phyloP scores from a whole-genome alignment of 129 eudicot genomes.

The Lactuca saligna region DNA sequence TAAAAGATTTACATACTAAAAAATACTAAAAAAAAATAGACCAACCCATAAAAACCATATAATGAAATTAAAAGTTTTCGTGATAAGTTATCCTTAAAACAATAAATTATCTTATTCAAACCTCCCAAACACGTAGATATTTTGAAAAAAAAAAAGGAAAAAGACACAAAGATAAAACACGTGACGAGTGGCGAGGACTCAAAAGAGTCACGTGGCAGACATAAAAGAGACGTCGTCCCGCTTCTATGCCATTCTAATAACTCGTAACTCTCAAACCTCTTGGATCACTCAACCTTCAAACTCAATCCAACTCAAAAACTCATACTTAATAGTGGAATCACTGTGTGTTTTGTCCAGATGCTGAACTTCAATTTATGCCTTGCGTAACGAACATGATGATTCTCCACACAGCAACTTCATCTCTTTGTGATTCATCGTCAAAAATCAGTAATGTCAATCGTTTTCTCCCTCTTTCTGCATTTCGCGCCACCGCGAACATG shows the following conservation, averaged over 20 bases:
- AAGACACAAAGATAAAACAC: not conserved
- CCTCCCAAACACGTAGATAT: too few species aligned
- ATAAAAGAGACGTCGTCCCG: conserved; percentile 26
- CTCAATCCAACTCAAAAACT: conserved; percentile 8
- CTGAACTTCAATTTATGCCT: conserved; percentile 9
- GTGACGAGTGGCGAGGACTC: conserved; percentile 4
- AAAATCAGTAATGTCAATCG: conserved; percentile 30
- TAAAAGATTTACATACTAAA: too few species aligned
- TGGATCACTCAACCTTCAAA: conserved; percentile 34
- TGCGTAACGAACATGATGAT: conserved; percentile 21
- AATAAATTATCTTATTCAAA: too few species aligned
- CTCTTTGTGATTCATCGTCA: conserved; percentile 16
- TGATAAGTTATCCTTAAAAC: too few species aligned
- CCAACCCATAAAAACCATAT: too few species aligned
- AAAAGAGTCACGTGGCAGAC: conserved; percentile 59
- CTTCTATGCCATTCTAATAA: conserved; percentile 30
- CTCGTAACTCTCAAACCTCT: conserved; percentile 23
- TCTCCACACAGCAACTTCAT: conserved; percentile 24
- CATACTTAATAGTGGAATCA: not conserved
- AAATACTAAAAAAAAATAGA: too few species aligned
- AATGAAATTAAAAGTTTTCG: too few species aligned
- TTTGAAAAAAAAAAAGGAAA: too few species aligned
- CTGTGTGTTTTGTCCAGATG: conserved; percentile 8
- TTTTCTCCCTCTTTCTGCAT: conserved; percentile 26
- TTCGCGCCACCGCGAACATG: conserved; percentile 27